A percentile compares a stretch with the other conserved stretches of the same genome.
Conservation (phyloP, 2,329 filamentous ascomycete species). For the Paecilomyces niveus region DNA sequence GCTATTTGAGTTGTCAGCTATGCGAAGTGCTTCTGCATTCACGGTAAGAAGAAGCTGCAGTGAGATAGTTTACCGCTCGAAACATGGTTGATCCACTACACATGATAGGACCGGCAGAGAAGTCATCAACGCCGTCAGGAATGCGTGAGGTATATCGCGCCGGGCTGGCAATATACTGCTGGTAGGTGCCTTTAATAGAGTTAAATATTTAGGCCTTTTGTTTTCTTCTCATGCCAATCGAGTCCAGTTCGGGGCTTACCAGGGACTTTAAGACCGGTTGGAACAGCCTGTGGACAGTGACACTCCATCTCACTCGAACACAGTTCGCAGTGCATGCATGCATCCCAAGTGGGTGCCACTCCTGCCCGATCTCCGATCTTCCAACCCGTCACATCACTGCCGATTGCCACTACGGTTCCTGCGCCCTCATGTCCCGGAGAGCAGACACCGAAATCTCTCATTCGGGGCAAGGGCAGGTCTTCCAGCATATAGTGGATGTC, state of each 20-base stretch:
- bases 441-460: constrained; percentile 37
- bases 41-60: constrained; percentile 45
- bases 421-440: constrained; percentile 52
- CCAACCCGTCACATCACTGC: constrained; percentile 46
- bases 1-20: no score
- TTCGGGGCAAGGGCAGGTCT: constrained; percentile 44
- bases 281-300: constrained; percentile 45
- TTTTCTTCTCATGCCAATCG: constrained; percentile 22
- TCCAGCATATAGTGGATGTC: constrained; percentile 53
- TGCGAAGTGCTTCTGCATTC: no score
- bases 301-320: no score
- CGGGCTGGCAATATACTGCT: constrained; percentile 53
- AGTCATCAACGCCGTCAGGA: constrained; percentile 48
- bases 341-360: constrained; percentile 46
- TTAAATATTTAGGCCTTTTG: background rate
- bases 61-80: constrained; percentile 43
- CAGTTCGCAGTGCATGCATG: constrained; percentile 44
- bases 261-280: constrained; percentile 45
- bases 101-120: constrained; percentile 55
- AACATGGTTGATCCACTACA: constrained; percentile 54
- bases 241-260: constrained; percentile 41
- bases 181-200: constrained; percentile 42
- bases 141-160: constrained; percentile 50
- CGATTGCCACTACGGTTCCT: constrained; percentile 51
- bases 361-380: constrained; percentile 50